Evolutionary conservation across 106 monocot genomes (phyloP).

Genomic region (Platanthera zijinensis): DNA sequence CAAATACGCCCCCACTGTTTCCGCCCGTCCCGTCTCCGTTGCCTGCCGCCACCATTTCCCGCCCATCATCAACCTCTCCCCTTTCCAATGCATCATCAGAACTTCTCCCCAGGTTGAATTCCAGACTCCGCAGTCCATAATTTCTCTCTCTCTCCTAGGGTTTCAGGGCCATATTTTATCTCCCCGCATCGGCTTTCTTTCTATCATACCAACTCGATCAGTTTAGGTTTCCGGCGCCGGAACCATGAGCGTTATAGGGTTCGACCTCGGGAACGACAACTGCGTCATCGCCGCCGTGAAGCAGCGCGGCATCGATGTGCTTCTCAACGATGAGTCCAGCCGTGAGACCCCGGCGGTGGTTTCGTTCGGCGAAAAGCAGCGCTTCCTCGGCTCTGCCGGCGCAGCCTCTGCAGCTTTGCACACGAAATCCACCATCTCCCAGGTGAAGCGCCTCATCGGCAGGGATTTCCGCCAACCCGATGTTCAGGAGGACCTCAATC

Average conservation of each 20-base stretch:
- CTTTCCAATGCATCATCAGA: no score
- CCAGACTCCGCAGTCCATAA: not conserved
- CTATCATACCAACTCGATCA: not conserved
- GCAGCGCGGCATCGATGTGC: conserved; percentile 62
- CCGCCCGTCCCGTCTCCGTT: no score
- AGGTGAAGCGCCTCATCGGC: conserved; percentile 58
- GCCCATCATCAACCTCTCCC: no score
- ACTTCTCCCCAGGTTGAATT: no score
- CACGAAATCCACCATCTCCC: conserved; percentile 46
- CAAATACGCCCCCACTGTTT: no score
- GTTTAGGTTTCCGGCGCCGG: not conserved
- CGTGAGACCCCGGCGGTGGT: conserved; percentile 72
- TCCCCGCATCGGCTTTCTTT: not conserved
- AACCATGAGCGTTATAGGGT: conserved; percentile 61
- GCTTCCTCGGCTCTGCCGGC: conserved; percentile 47
- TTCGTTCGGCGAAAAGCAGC: conserved; percentile 61
- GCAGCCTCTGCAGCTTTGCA: conserved; percentile 31
- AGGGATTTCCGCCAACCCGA: conserved; percentile 15
- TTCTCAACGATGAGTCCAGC: conserved; percentile 78
- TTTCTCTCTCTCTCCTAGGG: not conserved
- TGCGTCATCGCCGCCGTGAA: conserved; percentile 57
- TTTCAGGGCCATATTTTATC: not conserved
- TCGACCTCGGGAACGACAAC: conserved; percentile 86
- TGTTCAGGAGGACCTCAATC: conserved; percentile 29
- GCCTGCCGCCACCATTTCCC: no score